Conservation (phyloP, 1,139 yeast genomes). For the Yamadazyma membranifaciens region DNA sequence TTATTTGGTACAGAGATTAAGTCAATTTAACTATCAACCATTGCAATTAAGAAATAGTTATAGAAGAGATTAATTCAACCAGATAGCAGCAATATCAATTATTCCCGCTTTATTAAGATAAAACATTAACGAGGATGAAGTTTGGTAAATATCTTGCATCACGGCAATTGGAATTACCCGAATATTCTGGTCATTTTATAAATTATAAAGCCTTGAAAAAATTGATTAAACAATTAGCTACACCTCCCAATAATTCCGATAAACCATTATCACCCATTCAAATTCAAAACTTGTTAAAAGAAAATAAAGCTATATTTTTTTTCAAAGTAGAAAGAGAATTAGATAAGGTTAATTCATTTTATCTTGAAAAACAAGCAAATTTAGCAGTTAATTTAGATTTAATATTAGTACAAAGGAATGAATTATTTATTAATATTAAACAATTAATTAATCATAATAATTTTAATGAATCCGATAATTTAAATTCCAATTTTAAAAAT, state of each 20-base stretch:
- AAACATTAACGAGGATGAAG: conserved; percentile 68
- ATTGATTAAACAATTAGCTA: conserved; percentile 66
- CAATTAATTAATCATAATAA: conserved; percentile 18
- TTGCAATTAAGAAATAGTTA: too few species aligned
- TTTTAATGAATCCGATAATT: conserved; percentile 12
- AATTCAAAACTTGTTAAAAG: conserved; percentile 67
- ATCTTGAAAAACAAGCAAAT: conserved; percentile 87
- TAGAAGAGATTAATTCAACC: too few species aligned
- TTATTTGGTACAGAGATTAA: too few species aligned
- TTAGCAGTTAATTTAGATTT: conserved; percentile 75
- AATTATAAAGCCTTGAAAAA: conserved; percentile 91
- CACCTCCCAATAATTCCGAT: conserved; percentile 23
- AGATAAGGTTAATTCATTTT: conserved; percentile 89
- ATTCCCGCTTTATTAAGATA: too few species aligned
- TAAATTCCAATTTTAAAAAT: conserved; percentile 34
- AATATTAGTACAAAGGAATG: conserved; percentile 67
- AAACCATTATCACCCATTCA: conserved; percentile 26
- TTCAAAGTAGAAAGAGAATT: conserved; percentile 90
- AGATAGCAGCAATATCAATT: too few species aligned
- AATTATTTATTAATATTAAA: conserved; percentile 44
- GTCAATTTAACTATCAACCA: too few species aligned
- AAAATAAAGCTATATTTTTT: conserved; percentile 90
- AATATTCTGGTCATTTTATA: conserved; percentile 89
- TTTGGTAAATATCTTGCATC: conserved; percentile 95
- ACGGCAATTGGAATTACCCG: conserved; percentile 91